Percentiles rank a stretch among this genome's conserved stretches.
phyloP scores from a whole-genome alignment of 2,329 filamentous ascomycete genomes.

The Beauveria asiatica region DNA sequence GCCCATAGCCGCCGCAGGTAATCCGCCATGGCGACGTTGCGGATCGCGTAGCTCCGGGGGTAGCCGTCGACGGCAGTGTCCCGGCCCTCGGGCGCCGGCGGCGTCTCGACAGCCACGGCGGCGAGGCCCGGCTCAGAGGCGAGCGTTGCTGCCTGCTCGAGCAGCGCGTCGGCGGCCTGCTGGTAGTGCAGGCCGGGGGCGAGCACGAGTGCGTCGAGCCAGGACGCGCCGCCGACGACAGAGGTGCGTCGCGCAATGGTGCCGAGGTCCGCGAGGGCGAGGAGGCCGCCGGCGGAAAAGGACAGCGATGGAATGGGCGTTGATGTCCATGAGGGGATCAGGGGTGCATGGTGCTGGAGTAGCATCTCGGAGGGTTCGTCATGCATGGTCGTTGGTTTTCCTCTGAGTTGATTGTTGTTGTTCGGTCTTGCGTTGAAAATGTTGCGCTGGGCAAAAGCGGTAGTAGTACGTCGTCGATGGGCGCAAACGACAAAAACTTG shows the following conservation, averaged over 20 bases:
- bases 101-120: constrained; percentile 29
- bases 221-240: constrained; percentile 46
- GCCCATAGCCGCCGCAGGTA: constrained; percentile 30
- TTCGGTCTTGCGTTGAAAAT: no score
- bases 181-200: constrained; percentile 54
- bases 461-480: no score
- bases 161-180: constrained; percentile 44
- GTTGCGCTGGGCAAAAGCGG: no score
- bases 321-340: constrained; percentile 34
- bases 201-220: constrained; percentile 48
- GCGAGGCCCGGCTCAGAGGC: constrained; percentile 18
- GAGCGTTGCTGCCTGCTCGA: constrained; percentile 31
- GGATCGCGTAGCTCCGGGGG: constrained; percentile 23
- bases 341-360: constrained; percentile 12
- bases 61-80: constrained; percentile 15
- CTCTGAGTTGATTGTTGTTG: not conserved
- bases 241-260: constrained; percentile 48
- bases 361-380: not conserved
- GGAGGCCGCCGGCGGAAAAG: constrained; percentile 43
- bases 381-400: not conserved
- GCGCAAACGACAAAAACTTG: no score
- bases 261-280: constrained; percentile 50
- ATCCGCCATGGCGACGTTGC: constrained; percentile 43
- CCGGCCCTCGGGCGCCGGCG: constrained; percentile 16
- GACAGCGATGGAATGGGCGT: constrained; percentile 37